Evolutionary conservation across 1,284 basidiomycete species (phyloP).

Genomic region (Ceratobasidium theobromae): DNA sequence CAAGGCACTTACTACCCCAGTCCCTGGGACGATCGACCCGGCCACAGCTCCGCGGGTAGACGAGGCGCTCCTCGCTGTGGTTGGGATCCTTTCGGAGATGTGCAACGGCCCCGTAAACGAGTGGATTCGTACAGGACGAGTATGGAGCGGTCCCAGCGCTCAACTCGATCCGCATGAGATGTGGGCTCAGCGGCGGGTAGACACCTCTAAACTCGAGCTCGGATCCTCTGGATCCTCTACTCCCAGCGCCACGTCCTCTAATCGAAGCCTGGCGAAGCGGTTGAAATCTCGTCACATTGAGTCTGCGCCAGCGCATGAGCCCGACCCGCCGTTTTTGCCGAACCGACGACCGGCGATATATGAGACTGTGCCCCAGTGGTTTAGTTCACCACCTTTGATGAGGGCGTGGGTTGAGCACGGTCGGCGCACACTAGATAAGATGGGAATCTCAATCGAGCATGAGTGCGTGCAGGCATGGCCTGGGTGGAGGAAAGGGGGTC

Average conservation of each 20-base stretch:
- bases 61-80: conserved; percentile 20
- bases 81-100: conserved; percentile 28
- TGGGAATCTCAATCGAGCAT: conserved; percentile 4
- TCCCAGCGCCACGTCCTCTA: neutral
- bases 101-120: neutral
- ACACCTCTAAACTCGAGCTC: too few species aligned
- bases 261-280: neutral
- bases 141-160: conserved; percentile 15
- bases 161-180: conserved; percentile 7
- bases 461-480: conserved; percentile 14
- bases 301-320: neutral
- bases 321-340: conserved; percentile 7
- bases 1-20: neutral
- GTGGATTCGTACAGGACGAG: neutral
- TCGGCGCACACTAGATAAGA: neutral
- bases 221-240: neutral
- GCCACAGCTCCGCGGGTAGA: neutral
- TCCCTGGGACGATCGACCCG: too few species aligned
- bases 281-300: neutral
- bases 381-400: conserved; percentile 2
- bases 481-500: conserved; percentile 7
- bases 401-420: conserved; percentile 10
- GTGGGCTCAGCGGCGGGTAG: conserved; percentile 9
- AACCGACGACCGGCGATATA: neutral
- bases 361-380: neutral